Evolutionary conservation across 2,329 filamentous ascomycete genomes (phyloP), one percentile per base, ranked within the genome.

Genomic region (Paecilomyces niveus): DNA sequence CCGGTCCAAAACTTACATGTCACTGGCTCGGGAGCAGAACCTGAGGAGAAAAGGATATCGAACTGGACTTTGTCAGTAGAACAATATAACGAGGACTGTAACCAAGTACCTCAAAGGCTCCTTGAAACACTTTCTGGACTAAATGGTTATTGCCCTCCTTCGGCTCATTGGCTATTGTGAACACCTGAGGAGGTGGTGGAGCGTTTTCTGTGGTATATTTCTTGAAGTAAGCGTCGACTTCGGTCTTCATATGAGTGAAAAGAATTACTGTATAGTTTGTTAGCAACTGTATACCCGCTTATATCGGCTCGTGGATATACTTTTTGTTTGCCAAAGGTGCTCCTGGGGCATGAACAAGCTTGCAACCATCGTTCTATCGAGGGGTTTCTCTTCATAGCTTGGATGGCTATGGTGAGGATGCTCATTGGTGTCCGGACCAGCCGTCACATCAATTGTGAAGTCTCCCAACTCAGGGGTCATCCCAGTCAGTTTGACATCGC

Each of bases 81-180:
- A 9, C 58, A 53, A 33, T 22, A 22, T 5, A 49, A 21, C n/a
- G 32, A 5, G 11, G 33, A 51, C 11, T 8, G 9, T 32, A 22
- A 18, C 18, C 54, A 58, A 70, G 61, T 67, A 81, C 79, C 74
- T 88, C 91, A 68, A 97, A 99, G 1, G 87, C 74, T 1, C 94
- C 93, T 66, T 92, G 84, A 66, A 96, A 97, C 1, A 92, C 85
- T 76, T 96, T 97, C 74, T 99, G 91, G 15, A 97, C 81, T 49
- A 96, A 77, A 63, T 99, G 93, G 13, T 90, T 77, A 68, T 97
- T 97, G 31, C 92, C 93, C 29, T 71, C 63, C 6, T 70, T 72
- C 21, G 70, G 71, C 11, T 75, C 74, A 71, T 96, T 88, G 52
- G 80, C 75, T 57, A 97, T 81, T 6, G 90, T 90, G 73, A 95